Percentiles rank a stretch among this genome's conserved stretches.
phyloP scores from a whole-genome alignment of 352 stramenopile species.

The Phytophthora foliorum region DNA sequence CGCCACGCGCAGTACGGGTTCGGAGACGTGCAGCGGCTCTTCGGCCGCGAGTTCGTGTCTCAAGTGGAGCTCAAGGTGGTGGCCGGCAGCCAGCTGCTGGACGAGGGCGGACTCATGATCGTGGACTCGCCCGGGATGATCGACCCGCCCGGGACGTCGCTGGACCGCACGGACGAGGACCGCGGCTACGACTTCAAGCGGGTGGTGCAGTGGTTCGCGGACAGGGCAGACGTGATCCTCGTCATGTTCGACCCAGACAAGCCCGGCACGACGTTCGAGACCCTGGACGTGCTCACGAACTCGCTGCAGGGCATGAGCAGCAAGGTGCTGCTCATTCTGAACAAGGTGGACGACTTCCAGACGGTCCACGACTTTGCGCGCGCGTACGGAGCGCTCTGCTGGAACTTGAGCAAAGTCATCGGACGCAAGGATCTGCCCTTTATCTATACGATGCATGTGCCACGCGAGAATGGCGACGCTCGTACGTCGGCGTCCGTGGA shows the following conservation, averaged over 20 bases:
- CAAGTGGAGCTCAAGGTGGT: conserved; percentile 91
- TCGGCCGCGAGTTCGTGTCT: conserved; percentile 85
- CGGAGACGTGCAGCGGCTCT: conserved; percentile 81
- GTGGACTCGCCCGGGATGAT: conserved; percentile 92
- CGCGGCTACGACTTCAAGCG: conserved; percentile 90
- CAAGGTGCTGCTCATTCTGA: conserved; percentile 88
- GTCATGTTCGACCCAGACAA: conserved; percentile 94
- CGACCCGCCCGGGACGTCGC: conserved; percentile 73
- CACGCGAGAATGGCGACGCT: conserved; percentile 53
- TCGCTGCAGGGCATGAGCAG: conserved; percentile 80
- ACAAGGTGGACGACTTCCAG: conserved; percentile 92
- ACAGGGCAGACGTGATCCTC: conserved; percentile 87
- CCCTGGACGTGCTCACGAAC: conserved; percentile 86
- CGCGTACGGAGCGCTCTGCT: conserved; percentile 88
- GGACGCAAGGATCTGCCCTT: conserved; percentile 88
- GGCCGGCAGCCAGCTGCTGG: conserved; percentile 67
- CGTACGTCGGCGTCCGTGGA: conserved; percentile 15
- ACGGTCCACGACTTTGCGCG: conserved; percentile 90
- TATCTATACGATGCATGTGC: conserved; percentile 93
- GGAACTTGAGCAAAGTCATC: conserved; percentile 92
- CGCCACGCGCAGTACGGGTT: conserved; percentile 84
- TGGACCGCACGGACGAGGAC: conserved; percentile 76
- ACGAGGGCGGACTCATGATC: conserved; percentile 86
- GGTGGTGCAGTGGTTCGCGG: conserved; percentile 89
- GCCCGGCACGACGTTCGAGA: conserved; percentile 90